Evolutionary conservation across 225 moss, liverwort and hornwort genomes (phyloP).

Genomic region (Ulota crispa): DNA sequence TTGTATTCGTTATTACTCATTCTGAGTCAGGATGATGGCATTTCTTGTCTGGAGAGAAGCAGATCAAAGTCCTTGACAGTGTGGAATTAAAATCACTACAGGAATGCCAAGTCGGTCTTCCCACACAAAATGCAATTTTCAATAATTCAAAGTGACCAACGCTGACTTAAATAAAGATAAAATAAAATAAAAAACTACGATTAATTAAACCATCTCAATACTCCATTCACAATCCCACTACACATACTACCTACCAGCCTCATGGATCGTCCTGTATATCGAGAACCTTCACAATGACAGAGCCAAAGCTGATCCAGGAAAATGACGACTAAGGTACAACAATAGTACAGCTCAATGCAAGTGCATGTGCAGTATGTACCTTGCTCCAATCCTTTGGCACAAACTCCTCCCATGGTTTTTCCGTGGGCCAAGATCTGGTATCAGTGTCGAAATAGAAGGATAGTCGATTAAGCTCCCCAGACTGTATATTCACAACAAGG

Average conservation of each 20-base stretch:
- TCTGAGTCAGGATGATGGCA: background rate
- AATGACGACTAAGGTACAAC: background rate
- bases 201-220: background rate
- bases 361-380: conserved; percentile 32
- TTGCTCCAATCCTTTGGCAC: conserved; percentile 70
- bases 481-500: conserved; percentile 38
- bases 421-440: conserved; percentile 63
- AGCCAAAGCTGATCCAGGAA: background rate
- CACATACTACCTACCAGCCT: background rate
- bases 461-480: conserved; percentile 79
- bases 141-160: background rate
- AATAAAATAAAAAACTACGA: background rate
- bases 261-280: background rate
- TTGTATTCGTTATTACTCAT: background rate
- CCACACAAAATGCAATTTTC: background rate
- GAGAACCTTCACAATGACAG: background rate
- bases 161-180: background rate
- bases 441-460: conserved; percentile 90
- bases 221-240: background rate
- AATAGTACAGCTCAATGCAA: conserved; percentile 14
- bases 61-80: background rate
- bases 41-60: background rate
- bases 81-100: background rate
- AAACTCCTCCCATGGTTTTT: conserved; percentile 75
- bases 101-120: background rate